A percentile compares a stretch with the other conserved stretches of the same genome.
Evolutionary conservation across 306 rosid genomes (phyloP).

Genomic region (Arachis stenosperma): DNA sequence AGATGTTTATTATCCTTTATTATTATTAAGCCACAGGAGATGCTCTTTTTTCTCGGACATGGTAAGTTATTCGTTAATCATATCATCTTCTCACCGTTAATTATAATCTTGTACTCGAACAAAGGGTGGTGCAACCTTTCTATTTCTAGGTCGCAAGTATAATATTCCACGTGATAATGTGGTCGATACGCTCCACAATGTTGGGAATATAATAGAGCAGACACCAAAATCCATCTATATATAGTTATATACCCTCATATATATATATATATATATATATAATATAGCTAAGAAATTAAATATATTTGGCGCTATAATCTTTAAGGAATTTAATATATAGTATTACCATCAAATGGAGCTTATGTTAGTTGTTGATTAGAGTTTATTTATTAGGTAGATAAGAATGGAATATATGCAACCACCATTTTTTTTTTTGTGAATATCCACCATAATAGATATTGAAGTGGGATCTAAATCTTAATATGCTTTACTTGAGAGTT

Average conservation of each 20-base stretch:
- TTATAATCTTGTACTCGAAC: too few species aligned
- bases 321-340: neutral
- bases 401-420: neutral
- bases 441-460: neutral
- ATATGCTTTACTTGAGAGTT: slow-evolving; percentile 5
- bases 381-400: neutral
- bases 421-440: neutral
- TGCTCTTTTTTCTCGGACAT: neutral
- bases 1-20: too few species aligned
- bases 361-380: too few species aligned
- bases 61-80: neutral
- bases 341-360: neutral
- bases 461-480: neutral
- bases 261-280: too few species aligned
- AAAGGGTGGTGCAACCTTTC: neutral
- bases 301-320: neutral
- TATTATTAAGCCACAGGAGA: neutral
- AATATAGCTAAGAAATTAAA: neutral
- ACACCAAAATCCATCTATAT: neutral
- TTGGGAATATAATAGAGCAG: neutral
- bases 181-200: slow-evolving; percentile 12
- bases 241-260: too few species aligned
- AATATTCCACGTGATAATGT: neutral
- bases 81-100: too few species aligned
- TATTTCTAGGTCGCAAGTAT: neutral